Evolutionary conservation across 2,329 filamentous ascomycete species (phyloP).

Genomic region (Pseudocercospora fijiensis): DNA sequence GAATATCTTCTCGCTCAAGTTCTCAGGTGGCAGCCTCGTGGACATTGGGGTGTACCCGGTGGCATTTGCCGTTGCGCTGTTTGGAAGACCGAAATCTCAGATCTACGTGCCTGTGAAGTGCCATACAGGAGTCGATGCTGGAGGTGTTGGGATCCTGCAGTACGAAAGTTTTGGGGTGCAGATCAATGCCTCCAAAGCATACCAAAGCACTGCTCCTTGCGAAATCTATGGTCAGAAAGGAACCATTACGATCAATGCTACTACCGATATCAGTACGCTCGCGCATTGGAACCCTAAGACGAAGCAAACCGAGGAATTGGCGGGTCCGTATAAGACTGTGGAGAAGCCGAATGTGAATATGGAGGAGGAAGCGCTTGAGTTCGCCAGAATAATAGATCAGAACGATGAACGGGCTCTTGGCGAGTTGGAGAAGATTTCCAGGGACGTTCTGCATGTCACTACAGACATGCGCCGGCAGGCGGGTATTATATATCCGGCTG

Average conservation of each 20-base stretch:
- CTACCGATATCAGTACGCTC: constrained; percentile 48
- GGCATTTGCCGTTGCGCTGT: constrained; percentile 49
- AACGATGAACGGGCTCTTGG: constrained; percentile 41
- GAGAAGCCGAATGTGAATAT: constrained; percentile 47
- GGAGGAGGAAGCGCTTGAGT: constrained; percentile 50
- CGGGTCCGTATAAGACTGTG: constrained; percentile 33
- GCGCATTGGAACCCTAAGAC: constrained; percentile 45
- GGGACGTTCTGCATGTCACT: constrained; percentile 45
- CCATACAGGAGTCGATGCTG: constrained; percentile 49
- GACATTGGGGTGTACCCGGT: constrained; percentile 53
- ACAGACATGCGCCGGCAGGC: constrained; percentile 47
- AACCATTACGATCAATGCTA: constrained; percentile 45
- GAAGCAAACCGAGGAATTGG: constrained; percentile 45
- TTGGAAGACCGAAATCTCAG: constrained; percentile 45
- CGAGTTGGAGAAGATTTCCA: constrained; percentile 45
- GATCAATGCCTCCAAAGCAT: constrained; percentile 48
- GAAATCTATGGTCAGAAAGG: constrained; percentile 52
- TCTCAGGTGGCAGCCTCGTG: constrained; percentile 49
- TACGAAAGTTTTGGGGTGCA: constrained; percentile 48
- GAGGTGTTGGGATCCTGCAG: constrained; percentile 45
- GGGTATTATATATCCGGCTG: constrained; percentile 45
- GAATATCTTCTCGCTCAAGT: constrained; percentile 51
- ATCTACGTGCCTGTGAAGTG: constrained; percentile 47
- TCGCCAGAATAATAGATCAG: constrained; percentile 46
- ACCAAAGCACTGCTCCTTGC: constrained; percentile 45